phyloP scores from a whole-genome alignment of 179 eudicot species.

The Drosera spatulata region DNA sequence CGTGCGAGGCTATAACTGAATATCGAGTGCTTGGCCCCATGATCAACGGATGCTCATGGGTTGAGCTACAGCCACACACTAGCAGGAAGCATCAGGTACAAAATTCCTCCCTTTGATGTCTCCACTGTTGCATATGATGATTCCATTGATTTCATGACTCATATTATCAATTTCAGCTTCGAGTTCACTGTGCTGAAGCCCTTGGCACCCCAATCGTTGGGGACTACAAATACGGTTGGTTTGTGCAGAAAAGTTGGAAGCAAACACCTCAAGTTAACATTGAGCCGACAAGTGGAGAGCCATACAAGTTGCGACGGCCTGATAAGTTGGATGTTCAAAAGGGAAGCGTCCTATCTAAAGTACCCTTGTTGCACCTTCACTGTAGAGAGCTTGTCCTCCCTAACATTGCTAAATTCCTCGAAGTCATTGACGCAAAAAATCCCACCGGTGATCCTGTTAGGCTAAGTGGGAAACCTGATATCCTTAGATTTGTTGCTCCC shows the following conservation, averaged over 20 bases:
- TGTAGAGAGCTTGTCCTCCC: conserved; percentile 87
- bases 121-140: not conserved
- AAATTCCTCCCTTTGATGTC: not conserved
- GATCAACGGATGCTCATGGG: conserved; percentile 94
- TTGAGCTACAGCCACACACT: conserved; percentile 77
- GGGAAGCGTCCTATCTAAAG: conserved; percentile 85
- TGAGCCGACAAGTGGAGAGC: conserved; percentile 65
- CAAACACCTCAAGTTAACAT: conserved; percentile 68
- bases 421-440: conserved; percentile 13
- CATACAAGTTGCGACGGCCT: conserved; percentile 74
- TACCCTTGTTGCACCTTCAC: conserved; percentile 76
- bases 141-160: not conserved
- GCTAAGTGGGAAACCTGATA: conserved; percentile 32
- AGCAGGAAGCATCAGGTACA: conserved; percentile 84
- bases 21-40: conserved; percentile 93
- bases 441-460: conserved; percentile 8
- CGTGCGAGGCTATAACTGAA: conserved; percentile 84
- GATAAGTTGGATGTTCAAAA: conserved; percentile 79
- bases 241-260: conserved; percentile 75
- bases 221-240: conserved; percentile 95
- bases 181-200: conserved; percentile 97
- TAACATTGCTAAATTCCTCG: conserved; percentile 55
- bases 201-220: conserved; percentile 96
- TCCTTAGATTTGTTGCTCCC: conserved; percentile 77
- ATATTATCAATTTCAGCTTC: conserved; percentile 31